A percentile compares a stretch with the other conserved stretches of the same genome.
Conservation (phyloP, 2,329 filamentous ascomycete species). For the Cryphonectria parasitica region DNA sequence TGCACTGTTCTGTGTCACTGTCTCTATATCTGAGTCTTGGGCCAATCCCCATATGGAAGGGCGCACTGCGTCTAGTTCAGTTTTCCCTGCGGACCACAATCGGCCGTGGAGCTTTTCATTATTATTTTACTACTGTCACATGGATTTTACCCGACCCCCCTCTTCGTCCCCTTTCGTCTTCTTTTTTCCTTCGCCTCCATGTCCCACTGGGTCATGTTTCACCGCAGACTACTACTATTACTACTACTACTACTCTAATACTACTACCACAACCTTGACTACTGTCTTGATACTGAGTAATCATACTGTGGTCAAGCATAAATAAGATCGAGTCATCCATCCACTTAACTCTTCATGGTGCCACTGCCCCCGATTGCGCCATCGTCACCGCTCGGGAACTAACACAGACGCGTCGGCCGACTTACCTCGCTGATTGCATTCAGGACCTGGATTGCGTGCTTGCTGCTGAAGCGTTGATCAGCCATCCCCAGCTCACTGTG, state of each 20-base stretch:
- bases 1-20: neutral
- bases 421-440: conserved; percentile 23
- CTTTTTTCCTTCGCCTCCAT: neutral
- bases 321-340: conserved; percentile 19
- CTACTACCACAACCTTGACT: neutral
- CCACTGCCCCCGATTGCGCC: conserved; percentile 21
- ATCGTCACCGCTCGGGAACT: conserved; percentile 17
- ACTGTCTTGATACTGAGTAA: conserved; percentile 6
- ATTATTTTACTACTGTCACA: neutral
- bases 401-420: conserved; percentile 20
- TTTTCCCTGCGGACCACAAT: neutral
- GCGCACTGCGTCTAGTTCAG: neutral
- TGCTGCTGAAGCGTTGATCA: conserved; percentile 21
- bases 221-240: neutral
- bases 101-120: neutral
- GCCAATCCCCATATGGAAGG: neutral
- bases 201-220: neutral
- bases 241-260: neutral
- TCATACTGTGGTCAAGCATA: conserved; percentile 13
- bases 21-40: neutral
- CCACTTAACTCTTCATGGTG: neutral
- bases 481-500: conserved; percentile 5
- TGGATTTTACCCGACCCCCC: neutral
- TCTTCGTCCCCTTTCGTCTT: neutral
- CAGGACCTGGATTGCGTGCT: conserved; percentile 29